These are phyloP conservation scores for Sphagnurus paluster DNA, from an alignment of 1,284 basidiomycete species.

Conservation along the genomic window DNA sequence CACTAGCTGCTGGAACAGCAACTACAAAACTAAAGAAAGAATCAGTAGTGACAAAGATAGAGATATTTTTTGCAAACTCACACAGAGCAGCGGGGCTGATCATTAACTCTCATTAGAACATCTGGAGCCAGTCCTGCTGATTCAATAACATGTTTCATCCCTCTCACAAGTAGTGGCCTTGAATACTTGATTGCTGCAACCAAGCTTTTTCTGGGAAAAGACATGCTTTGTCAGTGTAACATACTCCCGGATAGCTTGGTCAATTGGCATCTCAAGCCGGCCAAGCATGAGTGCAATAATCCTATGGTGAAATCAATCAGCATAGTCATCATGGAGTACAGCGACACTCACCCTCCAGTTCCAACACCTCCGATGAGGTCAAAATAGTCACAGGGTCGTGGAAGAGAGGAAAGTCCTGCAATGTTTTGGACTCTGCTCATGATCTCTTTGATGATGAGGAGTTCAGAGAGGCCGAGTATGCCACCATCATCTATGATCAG, in stretches of 20 bases:
- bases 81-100: neutral
- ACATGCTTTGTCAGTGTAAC: neutral
- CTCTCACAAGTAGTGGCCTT: neutral
- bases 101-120: too few species aligned
- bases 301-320: too few species aligned
- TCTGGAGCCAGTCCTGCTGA: too few species aligned
- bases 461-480: slow-evolving; percentile 1
- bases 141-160: too few species aligned
- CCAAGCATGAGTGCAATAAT: slow-evolving; percentile 6
- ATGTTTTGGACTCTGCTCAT: slow-evolving; percentile 1
- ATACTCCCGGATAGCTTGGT: slow-evolving; percentile 1
- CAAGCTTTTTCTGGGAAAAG: neutral
- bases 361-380: slow-evolving; percentile 6
- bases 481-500: slow-evolving; percentile 4
- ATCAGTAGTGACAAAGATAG: too few species aligned
- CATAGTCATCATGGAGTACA: too few species aligned
- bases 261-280: slow-evolving; percentile 4
- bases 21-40: slow-evolving; percentile 3
- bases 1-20: neutral
- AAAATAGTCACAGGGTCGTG: slow-evolving; percentile 4
- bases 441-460: slow-evolving; percentile 1
- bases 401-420: neutral
- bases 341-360: slow-evolving; percentile 4
- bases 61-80: neutral
- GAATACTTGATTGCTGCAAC: neutral